Evolutionary conservation across 768 basidiomycete genomes (phyloP).

Genomic region (Lenzites betulinus): DNA sequence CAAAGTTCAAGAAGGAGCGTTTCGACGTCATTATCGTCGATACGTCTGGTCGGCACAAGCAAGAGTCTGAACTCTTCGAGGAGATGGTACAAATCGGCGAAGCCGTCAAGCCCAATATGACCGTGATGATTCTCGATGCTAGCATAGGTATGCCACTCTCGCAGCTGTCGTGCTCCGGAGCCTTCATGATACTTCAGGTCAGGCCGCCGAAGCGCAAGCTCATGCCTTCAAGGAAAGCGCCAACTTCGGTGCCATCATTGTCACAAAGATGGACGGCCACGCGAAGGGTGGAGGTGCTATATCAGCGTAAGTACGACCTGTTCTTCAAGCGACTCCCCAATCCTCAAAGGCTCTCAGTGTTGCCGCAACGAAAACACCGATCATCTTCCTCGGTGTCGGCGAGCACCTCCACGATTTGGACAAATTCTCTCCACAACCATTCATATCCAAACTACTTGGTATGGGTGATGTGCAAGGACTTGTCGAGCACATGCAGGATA

Average conservation of each 20-base stretch:
- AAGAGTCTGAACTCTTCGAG: constrained; percentile 93
- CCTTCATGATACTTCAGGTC: constrained; percentile 48
- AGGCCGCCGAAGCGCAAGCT: constrained; percentile 96
- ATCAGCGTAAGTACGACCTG: constrained; percentile 76
- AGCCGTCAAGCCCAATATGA: constrained; percentile 96
- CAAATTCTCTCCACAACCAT: constrained; percentile 92
- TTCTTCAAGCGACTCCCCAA: background rate
- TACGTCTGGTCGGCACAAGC: constrained; percentile 95
- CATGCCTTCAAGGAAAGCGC: constrained; percentile 97
- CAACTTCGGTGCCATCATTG: constrained; percentile 97
- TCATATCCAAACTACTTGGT: constrained; percentile 94
- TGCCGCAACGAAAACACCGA: constrained; percentile 97
- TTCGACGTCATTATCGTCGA: constrained; percentile 99
- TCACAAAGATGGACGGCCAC: constrained; percentile 99
- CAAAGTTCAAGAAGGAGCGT: constrained; percentile 97
- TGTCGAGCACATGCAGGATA: constrained; percentile 98
- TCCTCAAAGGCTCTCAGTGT: constrained; percentile 55
- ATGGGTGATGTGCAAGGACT: constrained; percentile 96
- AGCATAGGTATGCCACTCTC: constrained; percentile 71
- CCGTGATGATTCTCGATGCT: constrained; percentile 91
- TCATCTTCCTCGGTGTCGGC: constrained; percentile 97
- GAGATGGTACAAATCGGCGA: constrained; percentile 98
- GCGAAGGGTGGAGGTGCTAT: constrained; percentile 99
- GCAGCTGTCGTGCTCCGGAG: background rate
- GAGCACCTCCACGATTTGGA: constrained; percentile 98